Percentiles rank a stretch among this genome's conserved stretches.
Conservation (phyloP, 352 stramenopile species). For the Elongisporangium anandrum region DNA sequence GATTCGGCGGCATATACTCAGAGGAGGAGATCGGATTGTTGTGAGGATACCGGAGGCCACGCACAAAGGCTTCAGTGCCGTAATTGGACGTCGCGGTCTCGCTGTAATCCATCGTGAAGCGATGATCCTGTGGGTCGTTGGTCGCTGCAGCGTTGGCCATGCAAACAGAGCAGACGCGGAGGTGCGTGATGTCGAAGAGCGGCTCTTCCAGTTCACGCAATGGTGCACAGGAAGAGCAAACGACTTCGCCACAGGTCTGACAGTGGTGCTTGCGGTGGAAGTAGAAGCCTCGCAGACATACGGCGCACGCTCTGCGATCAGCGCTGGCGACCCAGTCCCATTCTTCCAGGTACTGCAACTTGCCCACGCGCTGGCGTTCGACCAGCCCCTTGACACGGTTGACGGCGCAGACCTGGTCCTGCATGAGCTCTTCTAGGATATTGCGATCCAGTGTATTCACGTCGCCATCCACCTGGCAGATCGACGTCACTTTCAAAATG, state of each 20-base stretch:
- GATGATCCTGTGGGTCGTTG: conserved; percentile 18
- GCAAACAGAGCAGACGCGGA: conserved; percentile 74
- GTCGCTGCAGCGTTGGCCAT: conserved; percentile 33
- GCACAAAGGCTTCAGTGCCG: conserved; percentile 44
- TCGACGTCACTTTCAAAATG: conserved; percentile 62
- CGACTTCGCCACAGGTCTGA: conserved; percentile 68
- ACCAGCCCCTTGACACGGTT: conserved; percentile 54
- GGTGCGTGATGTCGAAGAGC: conserved; percentile 45
- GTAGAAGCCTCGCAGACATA: conserved; percentile 75
- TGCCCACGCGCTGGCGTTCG: conserved; percentile 72
- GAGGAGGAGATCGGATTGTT: background rate
- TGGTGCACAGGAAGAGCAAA: conserved; percentile 69
- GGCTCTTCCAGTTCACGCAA: conserved; percentile 70
- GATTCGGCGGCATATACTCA: background rate
- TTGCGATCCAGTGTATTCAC: conserved; percentile 21
- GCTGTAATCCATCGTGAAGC: conserved; percentile 12
- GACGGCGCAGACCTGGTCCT: conserved; percentile 52
- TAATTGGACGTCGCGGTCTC: conserved; percentile 36
- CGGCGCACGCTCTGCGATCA: conserved; percentile 73
- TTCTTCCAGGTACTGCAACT: conserved; percentile 70
- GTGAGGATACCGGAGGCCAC: conserved; percentile 20
- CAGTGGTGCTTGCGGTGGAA: conserved; percentile 81
- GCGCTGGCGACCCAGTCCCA: conserved; percentile 71
- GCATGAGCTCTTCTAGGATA: conserved; percentile 66
- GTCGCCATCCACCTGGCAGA: conserved; percentile 65